These are phyloP conservation scores for Plasmodium berghei DNA, from an alignment of 169 alveolate genomes.

Conservation along the genomic window DNA sequence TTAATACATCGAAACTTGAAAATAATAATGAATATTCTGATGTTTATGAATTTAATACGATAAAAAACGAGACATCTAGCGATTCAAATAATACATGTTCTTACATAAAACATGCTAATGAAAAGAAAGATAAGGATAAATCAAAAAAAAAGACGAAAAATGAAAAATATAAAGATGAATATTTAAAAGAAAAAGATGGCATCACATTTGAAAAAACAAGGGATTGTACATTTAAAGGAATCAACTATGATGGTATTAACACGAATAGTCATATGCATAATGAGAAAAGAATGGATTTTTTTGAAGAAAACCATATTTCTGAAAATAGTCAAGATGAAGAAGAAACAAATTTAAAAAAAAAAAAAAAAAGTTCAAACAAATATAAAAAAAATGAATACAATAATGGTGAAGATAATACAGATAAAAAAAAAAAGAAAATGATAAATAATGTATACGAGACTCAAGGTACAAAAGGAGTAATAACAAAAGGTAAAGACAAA, in stretches of 20 bases:
- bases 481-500: background rate
- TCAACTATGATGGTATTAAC: background rate
- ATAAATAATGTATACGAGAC: background rate
- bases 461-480: background rate
- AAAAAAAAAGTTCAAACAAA: slow-evolving; percentile 20
- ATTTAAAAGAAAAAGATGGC: background rate
- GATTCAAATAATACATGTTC: slow-evolving; percentile 38
- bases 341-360: slow-evolving; percentile 2
- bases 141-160: slow-evolving; percentile 19
- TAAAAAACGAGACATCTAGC: background rate
- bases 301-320: background rate
- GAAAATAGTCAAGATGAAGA: background rate
- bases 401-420: slow-evolving; percentile 8
- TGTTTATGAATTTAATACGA: background rate
- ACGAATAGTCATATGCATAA: background rate
- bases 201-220: background rate
- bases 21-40: slow-evolving; percentile 1
- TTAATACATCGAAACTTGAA: background rate
- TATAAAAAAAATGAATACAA: slow-evolving; percentile 23
- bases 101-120: slow-evolving; percentile 12
- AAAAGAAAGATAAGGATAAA: background rate
- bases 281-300: background rate
- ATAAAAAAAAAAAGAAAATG: background rate
- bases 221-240: background rate
- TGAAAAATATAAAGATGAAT: background rate